A percentile compares a stretch with the other conserved stretches of the same genome.
phyloP scores from a whole-genome alignment of 2,329 filamentous ascomycete species.

The Myriosclerotinia curreyana region DNA sequence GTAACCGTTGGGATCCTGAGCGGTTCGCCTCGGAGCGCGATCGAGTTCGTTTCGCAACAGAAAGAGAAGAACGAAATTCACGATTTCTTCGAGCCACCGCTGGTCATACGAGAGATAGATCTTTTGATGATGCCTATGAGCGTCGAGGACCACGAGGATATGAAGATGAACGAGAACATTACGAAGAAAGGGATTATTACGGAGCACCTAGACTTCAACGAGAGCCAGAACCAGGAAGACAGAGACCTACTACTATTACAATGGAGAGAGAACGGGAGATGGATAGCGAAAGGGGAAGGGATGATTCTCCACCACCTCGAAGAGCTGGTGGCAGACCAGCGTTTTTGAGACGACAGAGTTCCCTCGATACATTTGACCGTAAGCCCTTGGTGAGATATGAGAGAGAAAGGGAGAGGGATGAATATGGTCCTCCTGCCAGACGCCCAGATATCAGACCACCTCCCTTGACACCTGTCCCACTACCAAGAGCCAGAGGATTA shows the following conservation, averaged over 20 bases:
- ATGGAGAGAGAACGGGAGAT: conserved; percentile 32
- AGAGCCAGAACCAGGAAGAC: conserved; percentile 44
- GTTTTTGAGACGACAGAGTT: conserved; percentile 78
- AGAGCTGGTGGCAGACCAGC: conserved; percentile 55
- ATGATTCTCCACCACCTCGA: conserved; percentile 32
- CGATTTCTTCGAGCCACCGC: conserved; percentile 44
- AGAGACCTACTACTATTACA: conserved; percentile 38
- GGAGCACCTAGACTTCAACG: conserved; percentile 36
- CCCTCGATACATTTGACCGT: conserved; percentile 85
- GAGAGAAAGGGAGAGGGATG: conserved; percentile 49
- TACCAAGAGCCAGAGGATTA: conserved; percentile 61
- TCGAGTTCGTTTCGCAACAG: conserved; percentile 42
- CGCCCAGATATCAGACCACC: conserved; percentile 46
- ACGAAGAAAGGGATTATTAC: conserved; percentile 47
- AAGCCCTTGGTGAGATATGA: conserved; percentile 55
- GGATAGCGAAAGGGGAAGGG: conserved; percentile 30
- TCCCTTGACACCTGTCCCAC: conserved; percentile 56
- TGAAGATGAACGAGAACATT: conserved; percentile 38
- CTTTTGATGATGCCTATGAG: conserved; percentile 50
- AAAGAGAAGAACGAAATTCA: conserved; percentile 51
- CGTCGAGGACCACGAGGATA: conserved; percentile 41
- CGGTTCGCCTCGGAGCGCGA: conserved; percentile 49
- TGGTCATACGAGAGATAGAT: conserved; percentile 46
- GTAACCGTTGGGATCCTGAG: conserved; percentile 53
- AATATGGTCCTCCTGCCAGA: conserved; percentile 56